phyloP scores from a whole-genome alignment of 116 monocot genomes.

The Phalaenopsis hybrid region DNA sequence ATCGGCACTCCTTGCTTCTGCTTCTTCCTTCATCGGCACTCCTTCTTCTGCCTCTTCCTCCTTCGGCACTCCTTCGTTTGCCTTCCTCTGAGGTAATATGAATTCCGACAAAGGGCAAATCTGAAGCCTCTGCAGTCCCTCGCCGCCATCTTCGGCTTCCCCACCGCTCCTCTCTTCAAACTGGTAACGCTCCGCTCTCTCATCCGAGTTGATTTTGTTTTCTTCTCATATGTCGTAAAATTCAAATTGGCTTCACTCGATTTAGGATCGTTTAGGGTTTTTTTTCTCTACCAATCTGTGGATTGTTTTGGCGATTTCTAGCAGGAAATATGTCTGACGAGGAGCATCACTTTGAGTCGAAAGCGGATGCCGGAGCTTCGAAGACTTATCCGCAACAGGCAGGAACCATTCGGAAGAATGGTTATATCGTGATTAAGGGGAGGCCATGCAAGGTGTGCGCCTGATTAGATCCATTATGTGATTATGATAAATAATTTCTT shows the following conservation, averaged over 20 bases:
- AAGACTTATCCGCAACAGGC: slow-evolving; percentile 81
- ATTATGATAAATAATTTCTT: background rate
- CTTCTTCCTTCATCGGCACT: no score
- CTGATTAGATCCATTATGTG: background rate
- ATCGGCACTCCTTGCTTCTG: no score
- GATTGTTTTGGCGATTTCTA: background rate
- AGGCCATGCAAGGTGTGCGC: slow-evolving; percentile 66
- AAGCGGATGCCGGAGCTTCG: slow-evolving; percentile 71
- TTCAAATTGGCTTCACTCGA: background rate
- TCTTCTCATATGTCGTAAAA: background rate
- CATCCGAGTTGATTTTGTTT: background rate
- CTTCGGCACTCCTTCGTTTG: no score
- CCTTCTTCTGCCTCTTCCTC: no score
- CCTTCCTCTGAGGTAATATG: no score
- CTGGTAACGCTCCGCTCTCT: background rate
- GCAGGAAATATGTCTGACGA: slow-evolving; percentile 56
- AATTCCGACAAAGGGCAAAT: no score
- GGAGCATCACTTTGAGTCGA: slow-evolving; percentile 76
- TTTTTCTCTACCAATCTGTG: background rate
- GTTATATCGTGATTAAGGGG: slow-evolving; percentile 63
- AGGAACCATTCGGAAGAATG: slow-evolving; percentile 70
- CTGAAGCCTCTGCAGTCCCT: background rate
- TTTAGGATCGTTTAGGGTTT: background rate
- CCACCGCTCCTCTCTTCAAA: background rate
- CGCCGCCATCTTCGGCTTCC: slow-evolving; percentile 1